Conservation (phyloP, 805 yeast genomes). For the Pichia occidentalis region DNA sequence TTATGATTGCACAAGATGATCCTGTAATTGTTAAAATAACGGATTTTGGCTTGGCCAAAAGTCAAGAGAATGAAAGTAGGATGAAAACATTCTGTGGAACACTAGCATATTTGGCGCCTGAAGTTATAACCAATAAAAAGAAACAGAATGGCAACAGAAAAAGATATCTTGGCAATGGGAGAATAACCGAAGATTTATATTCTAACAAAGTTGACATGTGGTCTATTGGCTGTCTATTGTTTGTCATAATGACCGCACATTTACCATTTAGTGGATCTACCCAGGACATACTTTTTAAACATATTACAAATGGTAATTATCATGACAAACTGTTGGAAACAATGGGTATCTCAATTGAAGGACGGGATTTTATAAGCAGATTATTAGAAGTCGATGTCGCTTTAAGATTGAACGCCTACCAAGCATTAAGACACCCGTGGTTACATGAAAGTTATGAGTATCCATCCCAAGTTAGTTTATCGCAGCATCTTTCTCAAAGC, state of each 20-base stretch:
- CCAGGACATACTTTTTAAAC: conserved; percentile 74
- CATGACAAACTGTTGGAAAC: conserved; percentile 65
- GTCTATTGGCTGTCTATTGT: conserved; percentile 93
- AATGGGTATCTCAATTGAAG: conserved; percentile 58
- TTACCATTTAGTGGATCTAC: conserved; percentile 92
- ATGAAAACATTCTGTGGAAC: conserved; percentile 98
- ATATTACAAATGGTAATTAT: conserved; percentile 71
- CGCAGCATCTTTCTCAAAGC: conserved; percentile 38
- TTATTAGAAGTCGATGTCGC: conserved; percentile 74
- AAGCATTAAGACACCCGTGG: conserved; percentile 83
- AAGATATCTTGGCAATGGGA: conserved; percentile 30
- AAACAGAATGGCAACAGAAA: conserved; percentile 20
- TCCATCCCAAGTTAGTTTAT: conserved; percentile 45
- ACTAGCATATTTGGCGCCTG: conserved; percentile 95
- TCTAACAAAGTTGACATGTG: conserved; percentile 93
- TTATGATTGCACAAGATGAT: conserved; percentile 81
- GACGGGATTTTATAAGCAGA: conserved; percentile 62
- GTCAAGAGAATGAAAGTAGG: conserved; percentile 73
- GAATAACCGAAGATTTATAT: conserved; percentile 39
- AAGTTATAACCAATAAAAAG: conserved; percentile 55
- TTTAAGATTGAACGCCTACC: conserved; percentile 62
- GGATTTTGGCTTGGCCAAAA: conserved; percentile 94
- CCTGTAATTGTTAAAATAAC: conserved; percentile 90
- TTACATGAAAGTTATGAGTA: conserved; percentile 33
- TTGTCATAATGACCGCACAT: conserved; percentile 88